These are phyloP conservation scores for Lignosus rhinocerotis DNA, from an alignment of 1,284 basidiomycete genomes.

Conservation along the genomic window DNA sequence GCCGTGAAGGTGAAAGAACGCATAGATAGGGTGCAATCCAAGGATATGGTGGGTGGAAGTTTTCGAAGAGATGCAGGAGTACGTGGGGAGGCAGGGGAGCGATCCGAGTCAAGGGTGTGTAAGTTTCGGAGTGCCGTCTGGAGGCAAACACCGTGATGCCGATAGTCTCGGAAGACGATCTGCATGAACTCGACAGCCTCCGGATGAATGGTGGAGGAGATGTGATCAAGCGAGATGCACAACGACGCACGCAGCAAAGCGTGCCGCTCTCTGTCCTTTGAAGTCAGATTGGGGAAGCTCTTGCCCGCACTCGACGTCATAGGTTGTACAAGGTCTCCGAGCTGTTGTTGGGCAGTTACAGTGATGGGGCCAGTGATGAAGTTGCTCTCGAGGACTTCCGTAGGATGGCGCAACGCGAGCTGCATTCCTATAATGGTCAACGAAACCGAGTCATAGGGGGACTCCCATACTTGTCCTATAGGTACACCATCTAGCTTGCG, in stretches of 20 bases:
- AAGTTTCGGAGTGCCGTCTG: not conserved
- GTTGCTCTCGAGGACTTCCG: constrained; percentile 17
- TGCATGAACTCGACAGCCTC: constrained; percentile 65
- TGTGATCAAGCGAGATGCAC: constrained; percentile 42
- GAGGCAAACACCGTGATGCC: constrained; percentile 21
- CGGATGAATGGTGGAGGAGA: constrained; percentile 55
- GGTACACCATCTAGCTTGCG: not conserved
- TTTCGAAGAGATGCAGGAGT: not conserved
- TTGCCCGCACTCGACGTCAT: constrained; percentile 20
- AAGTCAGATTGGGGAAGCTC: constrained; percentile 17
- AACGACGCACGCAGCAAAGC: constrained; percentile 40
- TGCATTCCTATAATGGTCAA: constrained; percentile 8
- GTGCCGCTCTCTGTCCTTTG: constrained; percentile 27
- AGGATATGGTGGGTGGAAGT: constrained; percentile 11
- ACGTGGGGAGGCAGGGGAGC: not conserved
- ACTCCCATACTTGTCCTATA: not conserved
- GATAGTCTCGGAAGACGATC: constrained; percentile 52
- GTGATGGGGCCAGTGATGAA: constrained; percentile 21
- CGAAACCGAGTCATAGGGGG: constrained; percentile 1
- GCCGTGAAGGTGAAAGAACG: constrained; percentile 50
- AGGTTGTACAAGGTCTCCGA: constrained; percentile 23
- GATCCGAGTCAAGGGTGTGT: not conserved
- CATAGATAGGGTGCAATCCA: constrained; percentile 27
- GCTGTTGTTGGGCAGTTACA: constrained; percentile 16
- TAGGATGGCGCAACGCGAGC: constrained; percentile 15